Conservation (phyloP, 2,329 filamentous ascomycete genomes). For the Microsporum ferrugineum region DNA sequence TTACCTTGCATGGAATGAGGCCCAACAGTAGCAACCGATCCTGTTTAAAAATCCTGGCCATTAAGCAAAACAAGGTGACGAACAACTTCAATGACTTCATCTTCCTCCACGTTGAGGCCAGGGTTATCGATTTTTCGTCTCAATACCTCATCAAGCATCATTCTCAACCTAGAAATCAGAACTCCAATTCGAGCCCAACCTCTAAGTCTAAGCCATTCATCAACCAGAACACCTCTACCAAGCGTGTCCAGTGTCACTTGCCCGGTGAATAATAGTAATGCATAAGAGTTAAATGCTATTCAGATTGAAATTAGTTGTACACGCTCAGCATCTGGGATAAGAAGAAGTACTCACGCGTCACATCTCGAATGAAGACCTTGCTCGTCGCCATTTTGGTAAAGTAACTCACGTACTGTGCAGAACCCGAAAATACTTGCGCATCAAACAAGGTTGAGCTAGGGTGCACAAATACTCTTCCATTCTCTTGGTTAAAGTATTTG, state of each 20-base stretch:
- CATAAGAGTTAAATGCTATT: conserved; percentile 70
- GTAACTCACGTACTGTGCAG: conserved; percentile 71
- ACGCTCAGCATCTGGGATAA: not conserved
- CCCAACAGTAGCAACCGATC: no score
- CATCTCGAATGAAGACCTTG: conserved; percentile 82
- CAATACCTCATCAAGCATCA: conserved; percentile 77
- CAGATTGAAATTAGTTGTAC: conserved; percentile 3
- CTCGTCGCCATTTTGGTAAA: conserved; percentile 85
- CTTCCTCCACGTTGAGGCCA: conserved; percentile 40
- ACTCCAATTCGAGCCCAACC: conserved; percentile 96
- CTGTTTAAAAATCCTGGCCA: conserved; percentile 54
- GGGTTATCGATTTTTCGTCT: conserved; percentile 71
- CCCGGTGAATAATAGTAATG: conserved; percentile 77
- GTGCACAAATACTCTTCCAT: conserved; percentile 83
- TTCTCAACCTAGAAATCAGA: conserved; percentile 66
- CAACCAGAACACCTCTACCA: conserved; percentile 75
- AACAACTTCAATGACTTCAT: conserved; percentile 59
- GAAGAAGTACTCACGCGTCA: conserved; percentile 57
- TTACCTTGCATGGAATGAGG: not conserved
- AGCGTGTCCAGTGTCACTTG: conserved; percentile 75
- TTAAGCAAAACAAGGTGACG: conserved; percentile 77
- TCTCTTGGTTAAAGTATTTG: conserved; percentile 81
- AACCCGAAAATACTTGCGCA: conserved; percentile 62
- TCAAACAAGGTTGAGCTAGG: conserved; percentile 79
- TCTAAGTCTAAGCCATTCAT: conserved; percentile 75